Conservation (phyloP, 495 filamentous ascomycete species). For the Thozetella sp. region DNA sequence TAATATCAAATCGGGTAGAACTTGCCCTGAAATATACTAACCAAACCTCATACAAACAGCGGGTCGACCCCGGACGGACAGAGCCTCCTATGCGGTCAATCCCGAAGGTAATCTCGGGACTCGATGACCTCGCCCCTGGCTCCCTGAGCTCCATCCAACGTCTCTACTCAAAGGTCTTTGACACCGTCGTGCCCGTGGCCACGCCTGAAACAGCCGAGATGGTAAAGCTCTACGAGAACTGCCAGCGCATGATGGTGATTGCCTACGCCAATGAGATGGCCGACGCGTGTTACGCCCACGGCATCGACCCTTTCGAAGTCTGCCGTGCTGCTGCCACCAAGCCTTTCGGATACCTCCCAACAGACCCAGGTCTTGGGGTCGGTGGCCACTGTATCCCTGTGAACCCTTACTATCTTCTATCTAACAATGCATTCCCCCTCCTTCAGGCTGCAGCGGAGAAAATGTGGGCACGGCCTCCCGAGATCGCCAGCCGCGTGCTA, state of each 20-base stretch:
- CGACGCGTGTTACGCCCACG: conserved; percentile 33
- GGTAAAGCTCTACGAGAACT: conserved; percentile 44
- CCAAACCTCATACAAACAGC: conserved; percentile 19
- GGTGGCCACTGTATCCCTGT: conserved; percentile 42
- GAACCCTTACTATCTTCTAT: conserved; percentile 38
- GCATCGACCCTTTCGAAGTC: conserved; percentile 38
- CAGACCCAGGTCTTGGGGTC: conserved; percentile 30
- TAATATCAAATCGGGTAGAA: conserved; percentile 10
- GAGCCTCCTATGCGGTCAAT: conserved; percentile 23
- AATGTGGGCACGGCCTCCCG: conserved; percentile 29
- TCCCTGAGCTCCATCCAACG: conserved; percentile 27
- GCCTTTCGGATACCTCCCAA: conserved; percentile 37
- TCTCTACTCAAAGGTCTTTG: conserved; percentile 31
- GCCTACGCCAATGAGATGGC: conserved; percentile 44
- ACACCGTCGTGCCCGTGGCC: conserved; percentile 32
- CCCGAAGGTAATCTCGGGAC: conserved; percentile 36
- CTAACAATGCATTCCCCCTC: conserved; percentile 30
- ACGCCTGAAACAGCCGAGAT: conserved; percentile 40
- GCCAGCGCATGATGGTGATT: conserved; percentile 39
- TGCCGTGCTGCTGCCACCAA: conserved; percentile 33
- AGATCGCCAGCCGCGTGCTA: conserved; percentile 17
- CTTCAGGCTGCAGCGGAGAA: conserved; percentile 28
- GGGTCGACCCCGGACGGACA: conserved; percentile 37
- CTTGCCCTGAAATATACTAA: too few relatives aligned
- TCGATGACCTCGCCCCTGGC: conserved; percentile 31